Conservation (phyloP, 176 grass and related monocot genomes). For the Cenchrus americanus region DNA sequence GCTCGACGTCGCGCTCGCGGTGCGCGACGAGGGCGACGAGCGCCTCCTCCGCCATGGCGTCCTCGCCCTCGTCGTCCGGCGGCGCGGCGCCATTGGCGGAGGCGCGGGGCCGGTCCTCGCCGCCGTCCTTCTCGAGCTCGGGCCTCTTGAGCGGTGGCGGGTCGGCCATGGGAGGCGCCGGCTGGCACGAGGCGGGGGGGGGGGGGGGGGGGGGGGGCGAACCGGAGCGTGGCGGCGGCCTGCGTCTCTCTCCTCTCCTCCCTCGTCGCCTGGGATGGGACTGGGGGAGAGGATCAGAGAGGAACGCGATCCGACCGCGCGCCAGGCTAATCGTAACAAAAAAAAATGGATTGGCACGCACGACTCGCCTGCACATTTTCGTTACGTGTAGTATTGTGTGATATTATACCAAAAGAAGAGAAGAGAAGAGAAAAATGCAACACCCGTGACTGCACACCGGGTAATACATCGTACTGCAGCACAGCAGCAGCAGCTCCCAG, state of each 20-base stretch:
- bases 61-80: constrained; percentile 19
- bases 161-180: constrained; percentile 47
- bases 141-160: constrained; percentile 50
- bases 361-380: no score
- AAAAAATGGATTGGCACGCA: no score
- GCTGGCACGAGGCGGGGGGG: background rate
- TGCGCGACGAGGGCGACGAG: constrained; percentile 47
- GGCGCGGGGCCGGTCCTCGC: background rate
- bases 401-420: no score
- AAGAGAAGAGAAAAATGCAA: no score
- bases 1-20: constrained; percentile 49
- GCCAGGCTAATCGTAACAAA: no score
- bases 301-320: no score
- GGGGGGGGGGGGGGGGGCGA: background rate
- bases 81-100: constrained; percentile 35
- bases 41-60: constrained; percentile 49
- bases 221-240: no score
- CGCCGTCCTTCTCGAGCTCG: constrained; percentile 56
- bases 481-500: no score
- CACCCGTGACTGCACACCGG: background rate
- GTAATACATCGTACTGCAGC: background rate
- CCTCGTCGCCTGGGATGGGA: no score
- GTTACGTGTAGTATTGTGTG: no score
- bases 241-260: no score
- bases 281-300: no score